Conservation (phyloP, 2,329 filamentous ascomycete genomes). For the Trichoderma koningiopsis region DNA sequence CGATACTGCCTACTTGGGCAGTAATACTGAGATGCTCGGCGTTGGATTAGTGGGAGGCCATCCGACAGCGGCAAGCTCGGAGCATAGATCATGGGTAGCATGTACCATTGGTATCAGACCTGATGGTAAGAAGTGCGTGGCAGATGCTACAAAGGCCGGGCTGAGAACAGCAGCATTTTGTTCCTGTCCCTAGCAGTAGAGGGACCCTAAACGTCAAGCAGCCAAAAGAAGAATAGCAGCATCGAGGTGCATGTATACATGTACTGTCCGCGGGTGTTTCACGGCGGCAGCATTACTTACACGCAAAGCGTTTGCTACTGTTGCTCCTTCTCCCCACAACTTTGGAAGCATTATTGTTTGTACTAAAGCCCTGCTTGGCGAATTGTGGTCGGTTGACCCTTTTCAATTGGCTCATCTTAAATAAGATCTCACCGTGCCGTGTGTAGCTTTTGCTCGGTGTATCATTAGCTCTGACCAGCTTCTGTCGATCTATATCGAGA, state of each 20-base stretch:
- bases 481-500: not conserved
- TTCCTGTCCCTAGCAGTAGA: not conserved
- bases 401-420: not conserved
- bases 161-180: not conserved
- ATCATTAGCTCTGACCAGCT: not conserved
- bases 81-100: too few species aligned
- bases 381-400: not conserved
- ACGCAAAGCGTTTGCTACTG: not conserved
- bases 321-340: not conserved
- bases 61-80: constrained; percentile 12
- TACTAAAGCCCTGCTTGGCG: not conserved
- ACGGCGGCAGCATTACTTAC: not conserved
- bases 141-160: too few species aligned
- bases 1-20: constrained; percentile 8
- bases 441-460: not conserved
- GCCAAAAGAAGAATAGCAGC: too few species aligned
- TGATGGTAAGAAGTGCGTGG: not conserved
- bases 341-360: not conserved
- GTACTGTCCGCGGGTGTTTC: too few species aligned
- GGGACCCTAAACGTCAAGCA: not conserved
- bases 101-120: not conserved
- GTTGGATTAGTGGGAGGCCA: not conserved
- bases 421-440: not conserved
- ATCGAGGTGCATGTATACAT: too few species aligned
- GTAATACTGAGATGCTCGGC: constrained; percentile 6